Base-by-base conservation (phyloP, 345 rosid species). In the Hibiscus tridactylites region DNA sequence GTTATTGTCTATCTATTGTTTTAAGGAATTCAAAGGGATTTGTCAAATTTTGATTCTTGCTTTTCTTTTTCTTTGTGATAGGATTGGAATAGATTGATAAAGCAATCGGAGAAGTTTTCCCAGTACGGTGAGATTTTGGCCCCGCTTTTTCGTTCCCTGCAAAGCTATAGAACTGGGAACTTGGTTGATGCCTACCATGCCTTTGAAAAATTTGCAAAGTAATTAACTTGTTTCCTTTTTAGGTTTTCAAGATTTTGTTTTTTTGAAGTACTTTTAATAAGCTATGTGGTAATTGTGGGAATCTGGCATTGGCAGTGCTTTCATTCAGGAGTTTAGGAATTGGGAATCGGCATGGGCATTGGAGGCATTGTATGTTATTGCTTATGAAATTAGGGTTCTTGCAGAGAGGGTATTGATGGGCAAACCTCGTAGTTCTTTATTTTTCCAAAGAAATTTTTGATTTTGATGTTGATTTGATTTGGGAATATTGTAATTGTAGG, bases 331-430 rank as follows among this genome's bases (percentile, higher is more conserved):
- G 88, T 95, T 95, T 79, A 85, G 99, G 77, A 95, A 90, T 78
- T 95, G 99, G 98, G 98, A 95, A 72, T 92, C 98, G 0, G 86
- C 97, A 4, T 92, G 97, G 98, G 99, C 99, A 10, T 79, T 95
- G 82, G 93, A 90, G 79, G 85, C 99, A 31, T 68, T 95, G 46
- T 90, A 88, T 83, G 92, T 83, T 9, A 78, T 95, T 81, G 94
- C 90, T 74, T 95, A 92, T 74, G 98, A 95, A 81, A 84, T 95
- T 76, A 85, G 99, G 82, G 80, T 95, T 83, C 98, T 95, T 75
- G 96, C 98, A 0, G 99, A 95, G 78, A 87, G 83, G 97, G 99
- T 95, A 83, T 95, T 17, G 12, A 72, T 60, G 46, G 49, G 13
- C 65, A 16, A 59, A 71, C 56, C 57, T 24, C 28, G 29, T 7